Percentiles rank a stretch among this genome's conserved stretches.
Evolutionary conservation across 345 rosid genomes (phyloP).

Genomic region (Aquilaria sinensis): DNA sequence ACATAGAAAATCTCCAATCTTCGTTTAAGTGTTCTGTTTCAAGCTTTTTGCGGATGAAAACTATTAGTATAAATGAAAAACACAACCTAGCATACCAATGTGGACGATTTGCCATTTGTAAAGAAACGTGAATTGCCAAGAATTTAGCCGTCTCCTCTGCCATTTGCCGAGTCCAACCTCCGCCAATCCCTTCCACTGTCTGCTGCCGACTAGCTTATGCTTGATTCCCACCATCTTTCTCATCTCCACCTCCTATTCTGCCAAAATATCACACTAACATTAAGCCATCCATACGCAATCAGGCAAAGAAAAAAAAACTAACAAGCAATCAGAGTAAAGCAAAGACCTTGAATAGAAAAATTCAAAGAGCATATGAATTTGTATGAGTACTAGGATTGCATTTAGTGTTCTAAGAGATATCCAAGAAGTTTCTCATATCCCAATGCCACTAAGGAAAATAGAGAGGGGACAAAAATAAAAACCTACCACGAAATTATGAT

Average conservation of each 20-base stretch:
- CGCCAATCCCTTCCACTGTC: no score
- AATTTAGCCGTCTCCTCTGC: no score
- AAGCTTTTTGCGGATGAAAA: no score
- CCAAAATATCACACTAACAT: conserved; percentile 8
- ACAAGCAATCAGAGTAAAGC: no score
- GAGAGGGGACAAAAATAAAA: not conserved
- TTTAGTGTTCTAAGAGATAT: not conserved
- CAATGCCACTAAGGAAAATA: not conserved
- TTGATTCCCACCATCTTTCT: no score
- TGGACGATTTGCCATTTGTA: not conserved
- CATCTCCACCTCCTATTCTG: conserved; percentile 59
- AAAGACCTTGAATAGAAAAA: not conserved
- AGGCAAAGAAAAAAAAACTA: not conserved
- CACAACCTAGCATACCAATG: no score
- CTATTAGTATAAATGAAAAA: no score
- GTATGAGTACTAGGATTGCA: not conserved
- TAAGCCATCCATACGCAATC: not conserved
- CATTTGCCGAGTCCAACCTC: no score
- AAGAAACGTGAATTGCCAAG: no score
- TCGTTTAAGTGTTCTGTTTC: not conserved
- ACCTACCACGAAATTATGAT: conserved; percentile 89
- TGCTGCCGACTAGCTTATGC: no score
- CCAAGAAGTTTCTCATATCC: not conserved
- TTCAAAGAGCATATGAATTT: not conserved
- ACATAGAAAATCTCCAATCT: no score